These are phyloP conservation scores for Rosa chinensis DNA, from an alignment of 306 rosid genomes.

Conservation along the genomic window DNA sequence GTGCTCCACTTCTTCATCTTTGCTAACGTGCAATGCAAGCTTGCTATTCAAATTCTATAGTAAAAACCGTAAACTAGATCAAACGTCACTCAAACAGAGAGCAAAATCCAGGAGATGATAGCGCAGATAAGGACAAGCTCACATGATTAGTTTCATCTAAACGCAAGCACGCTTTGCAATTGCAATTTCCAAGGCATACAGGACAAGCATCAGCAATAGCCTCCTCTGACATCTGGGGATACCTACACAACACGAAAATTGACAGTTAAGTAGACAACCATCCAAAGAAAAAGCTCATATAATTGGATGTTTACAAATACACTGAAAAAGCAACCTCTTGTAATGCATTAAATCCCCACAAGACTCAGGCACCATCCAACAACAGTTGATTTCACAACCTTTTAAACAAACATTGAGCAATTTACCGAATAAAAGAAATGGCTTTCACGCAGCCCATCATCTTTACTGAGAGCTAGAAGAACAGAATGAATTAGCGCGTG, in stretches of 20 bases:
- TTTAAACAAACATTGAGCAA: background rate
- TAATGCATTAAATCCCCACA: no score
- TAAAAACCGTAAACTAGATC: background rate
- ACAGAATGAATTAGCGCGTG: no score
- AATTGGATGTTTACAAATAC: no score
- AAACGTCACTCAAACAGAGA: background rate
- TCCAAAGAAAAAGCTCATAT: no score
- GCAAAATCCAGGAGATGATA: background rate
- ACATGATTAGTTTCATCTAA: conserved; percentile 29
- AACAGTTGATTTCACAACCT: background rate
- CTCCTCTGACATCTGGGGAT: conserved; percentile 52
- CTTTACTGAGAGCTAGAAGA: no score
- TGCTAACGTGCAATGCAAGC: background rate
- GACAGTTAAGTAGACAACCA: background rate
- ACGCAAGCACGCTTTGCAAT: conserved; percentile 75
- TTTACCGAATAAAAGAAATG: no score
- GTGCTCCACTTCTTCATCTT: conserved; percentile 25
- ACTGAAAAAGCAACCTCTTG: no score
- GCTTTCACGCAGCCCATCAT: no score
- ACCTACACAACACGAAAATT: conserved; percentile 45
- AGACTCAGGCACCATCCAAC: background rate
- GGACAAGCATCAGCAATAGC: conserved; percentile 65
- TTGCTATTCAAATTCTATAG: conserved; percentile 31
- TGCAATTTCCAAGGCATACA: conserved; percentile 74
- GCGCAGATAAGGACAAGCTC: conserved; percentile 15